Evolutionary conservation across 163 green algal species (phyloP).

Genomic region (Scenedesmus sp.): DNA sequence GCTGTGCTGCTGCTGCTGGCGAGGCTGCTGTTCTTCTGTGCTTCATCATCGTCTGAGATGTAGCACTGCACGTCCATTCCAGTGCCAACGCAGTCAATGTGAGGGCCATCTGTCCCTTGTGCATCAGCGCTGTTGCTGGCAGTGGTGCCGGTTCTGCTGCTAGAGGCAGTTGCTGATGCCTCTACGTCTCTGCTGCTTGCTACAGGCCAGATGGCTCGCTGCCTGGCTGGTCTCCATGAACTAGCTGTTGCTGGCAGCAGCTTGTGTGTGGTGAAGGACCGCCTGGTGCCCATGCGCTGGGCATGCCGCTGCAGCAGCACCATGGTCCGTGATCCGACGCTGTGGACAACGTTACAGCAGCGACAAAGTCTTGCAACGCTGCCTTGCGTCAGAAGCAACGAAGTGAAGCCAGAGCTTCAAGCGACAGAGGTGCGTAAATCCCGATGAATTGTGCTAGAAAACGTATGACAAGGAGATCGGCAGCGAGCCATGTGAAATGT

Average conservation of each 20-base stretch:
- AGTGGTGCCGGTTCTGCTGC: neutral
- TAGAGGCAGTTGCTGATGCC: neutral
- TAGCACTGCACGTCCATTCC: constrained; percentile 47
- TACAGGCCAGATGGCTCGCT: neutral
- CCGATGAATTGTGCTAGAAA: neutral
- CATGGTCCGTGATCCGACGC: neutral
- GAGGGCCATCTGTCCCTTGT: neutral
- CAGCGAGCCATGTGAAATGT: neutral
- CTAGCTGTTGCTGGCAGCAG: neutral
- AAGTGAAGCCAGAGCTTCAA: neutral
- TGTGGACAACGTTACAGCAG: neutral
- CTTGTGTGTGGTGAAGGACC: neutral
- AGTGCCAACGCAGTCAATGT: constrained; percentile 48
- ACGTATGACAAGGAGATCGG: neutral
- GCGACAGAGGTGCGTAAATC: neutral
- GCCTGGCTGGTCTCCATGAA: neutral
- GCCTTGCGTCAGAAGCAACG: neutral
- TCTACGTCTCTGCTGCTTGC: constrained; percentile 11
- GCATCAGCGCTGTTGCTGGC: constrained; percentile 1
- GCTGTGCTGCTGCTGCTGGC: neutral
- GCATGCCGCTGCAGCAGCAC: constrained; percentile 15
- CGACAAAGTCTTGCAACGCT: neutral
- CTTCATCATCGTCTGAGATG: neutral
- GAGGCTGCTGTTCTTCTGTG: neutral
- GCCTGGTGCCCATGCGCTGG: neutral